Base-by-base conservation (phyloP, 345 rosid species). In the Ceriops tagal region DNA sequence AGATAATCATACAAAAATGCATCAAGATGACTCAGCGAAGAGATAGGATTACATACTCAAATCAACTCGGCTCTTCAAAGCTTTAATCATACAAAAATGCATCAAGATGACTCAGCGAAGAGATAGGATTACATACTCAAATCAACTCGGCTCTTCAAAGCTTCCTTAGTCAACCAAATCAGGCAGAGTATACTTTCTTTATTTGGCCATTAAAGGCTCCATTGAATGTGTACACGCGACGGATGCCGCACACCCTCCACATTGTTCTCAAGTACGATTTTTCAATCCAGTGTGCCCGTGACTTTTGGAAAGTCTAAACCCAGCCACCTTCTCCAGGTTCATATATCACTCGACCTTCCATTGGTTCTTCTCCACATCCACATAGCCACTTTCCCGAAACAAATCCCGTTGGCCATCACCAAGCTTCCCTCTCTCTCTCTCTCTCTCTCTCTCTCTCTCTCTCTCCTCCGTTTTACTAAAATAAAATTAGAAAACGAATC, bases 221-320 rank as follows among this genome's bases (percentile, higher is more conserved):
- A 37, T 2, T 37, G 8, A 37, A 2, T 43, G 2, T 43, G 3
- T 10, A 43, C 6, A 3, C 15, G 16, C 47, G 26, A 43, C 47
- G 11, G 16, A 24, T 10, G 3, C 47, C 4, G 47, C 47, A 2
- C 10, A 43, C 16, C 4, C 16, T 43, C 47, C 27, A 61, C 47
- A 19, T 9, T 56, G 70, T 35, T 35, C 34, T 34, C 43, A 53
- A 39, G 34, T 24, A 53, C 32, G 4, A 4, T 9, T 47, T 62
- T 58, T 63, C 16, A 71, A 64, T 64, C 63, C 74, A 61, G 71
- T 68, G 71, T 18, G 79, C 71, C 21, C n/a, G 5, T 43, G 3
- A 43, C 13, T 43, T 15, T 43, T 15, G 46, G 53, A 72, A 58
- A 37, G 66, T 59, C 64, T 21, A 15, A 57, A 19, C n/a, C 53